A percentile compares a stretch with the other conserved stretches of the same genome.
phyloP scores from a whole-genome alignment of 352 stramenopile genomes.

The Thalassiosira delicatula region DNA sequence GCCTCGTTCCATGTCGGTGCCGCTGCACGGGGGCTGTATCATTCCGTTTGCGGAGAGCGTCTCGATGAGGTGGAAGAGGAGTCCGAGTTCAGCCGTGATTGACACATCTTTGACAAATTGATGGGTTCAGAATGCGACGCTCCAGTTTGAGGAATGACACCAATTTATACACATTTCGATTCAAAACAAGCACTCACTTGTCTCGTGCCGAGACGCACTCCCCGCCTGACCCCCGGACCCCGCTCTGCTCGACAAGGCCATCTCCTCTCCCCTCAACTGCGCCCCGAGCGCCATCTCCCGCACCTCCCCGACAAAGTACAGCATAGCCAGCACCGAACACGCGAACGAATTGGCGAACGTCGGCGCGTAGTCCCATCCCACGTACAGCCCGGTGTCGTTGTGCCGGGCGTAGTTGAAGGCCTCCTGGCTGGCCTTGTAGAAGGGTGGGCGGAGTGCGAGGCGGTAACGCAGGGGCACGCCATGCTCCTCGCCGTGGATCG shows the following conservation, averaged over 20 bases:
- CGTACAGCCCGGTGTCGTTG: conserved; percentile 75
- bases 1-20: conserved; percentile 14
- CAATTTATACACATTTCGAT: not conserved
- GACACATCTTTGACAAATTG: conserved; percentile 48
- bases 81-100: conserved; percentile 70
- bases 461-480: conserved; percentile 71
- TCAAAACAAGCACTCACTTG: conserved; percentile 37
- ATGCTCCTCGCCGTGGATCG: conserved; percentile 37
- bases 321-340: conserved; percentile 74
- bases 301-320: conserved; percentile 85
- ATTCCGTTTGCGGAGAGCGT: conserved; percentile 60
- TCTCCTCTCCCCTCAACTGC: conserved; percentile 37
- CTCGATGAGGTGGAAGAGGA: conserved; percentile 81
- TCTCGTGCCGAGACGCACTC: conserved; percentile 21
- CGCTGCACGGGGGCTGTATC: conserved; percentile 36
- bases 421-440: conserved; percentile 38
- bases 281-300: conserved; percentile 55
- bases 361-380: conserved; percentile 79
- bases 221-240: conserved; percentile 10
- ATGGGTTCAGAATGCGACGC: no score
- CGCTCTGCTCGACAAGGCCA: conserved; percentile 15
- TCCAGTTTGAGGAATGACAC: no score
- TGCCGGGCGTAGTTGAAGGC: conserved; percentile 76
- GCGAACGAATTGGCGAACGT: conserved; percentile 77
- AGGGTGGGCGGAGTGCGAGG: conserved; percentile 57